These are phyloP conservation scores for Paramyrothecium roridum DNA, from an alignment of 2,329 filamentous ascomycete genomes.

Conservation along the genomic window DNA sequence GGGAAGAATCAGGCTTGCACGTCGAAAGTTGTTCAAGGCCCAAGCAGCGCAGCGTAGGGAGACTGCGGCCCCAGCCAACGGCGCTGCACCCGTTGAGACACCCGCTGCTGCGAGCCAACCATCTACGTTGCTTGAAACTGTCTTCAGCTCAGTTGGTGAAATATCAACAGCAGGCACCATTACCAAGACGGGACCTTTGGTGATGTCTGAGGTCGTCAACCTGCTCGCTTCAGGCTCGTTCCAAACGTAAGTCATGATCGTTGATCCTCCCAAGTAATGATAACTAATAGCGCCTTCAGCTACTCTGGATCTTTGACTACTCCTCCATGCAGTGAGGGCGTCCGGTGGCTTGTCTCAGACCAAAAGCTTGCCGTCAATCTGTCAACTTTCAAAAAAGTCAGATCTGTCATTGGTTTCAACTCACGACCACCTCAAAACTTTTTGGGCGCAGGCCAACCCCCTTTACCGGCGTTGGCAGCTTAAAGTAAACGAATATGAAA, in stretches of 20 bases:
- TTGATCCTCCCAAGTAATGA: neutral
- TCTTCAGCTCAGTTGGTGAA: conserved; percentile 33
- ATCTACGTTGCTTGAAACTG: conserved; percentile 27
- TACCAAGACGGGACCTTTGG: conserved; percentile 31
- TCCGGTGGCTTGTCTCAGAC: conserved; percentile 50
- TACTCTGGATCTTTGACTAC: conserved; percentile 61
- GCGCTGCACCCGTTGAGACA: neutral
- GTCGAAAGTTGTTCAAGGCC: neutral
- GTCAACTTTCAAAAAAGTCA: conserved; percentile 46
- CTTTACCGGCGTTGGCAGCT: neutral
- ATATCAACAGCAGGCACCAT: conserved; percentile 34
- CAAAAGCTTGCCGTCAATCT: conserved; percentile 44
- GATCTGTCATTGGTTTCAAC: conserved; percentile 54
- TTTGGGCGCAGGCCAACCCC: neutral
- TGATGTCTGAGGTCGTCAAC: conserved; percentile 36
- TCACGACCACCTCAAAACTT: conserved; percentile 50
- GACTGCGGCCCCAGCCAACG: conserved; percentile 4
- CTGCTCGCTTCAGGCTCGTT: conserved; percentile 28
- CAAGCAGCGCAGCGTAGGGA: neutral
- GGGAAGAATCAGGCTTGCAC: neutral
- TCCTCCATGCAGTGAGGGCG: conserved; percentile 57
- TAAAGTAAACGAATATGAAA: neutral
- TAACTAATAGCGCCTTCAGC: conserved; percentile 10
- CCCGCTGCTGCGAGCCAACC: neutral
- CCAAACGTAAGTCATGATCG: conserved; percentile 18